These are phyloP conservation scores for Komagataea norvegica DNA, from an alignment of 1,139 yeast genomes.

Conservation along the genomic window DNA sequence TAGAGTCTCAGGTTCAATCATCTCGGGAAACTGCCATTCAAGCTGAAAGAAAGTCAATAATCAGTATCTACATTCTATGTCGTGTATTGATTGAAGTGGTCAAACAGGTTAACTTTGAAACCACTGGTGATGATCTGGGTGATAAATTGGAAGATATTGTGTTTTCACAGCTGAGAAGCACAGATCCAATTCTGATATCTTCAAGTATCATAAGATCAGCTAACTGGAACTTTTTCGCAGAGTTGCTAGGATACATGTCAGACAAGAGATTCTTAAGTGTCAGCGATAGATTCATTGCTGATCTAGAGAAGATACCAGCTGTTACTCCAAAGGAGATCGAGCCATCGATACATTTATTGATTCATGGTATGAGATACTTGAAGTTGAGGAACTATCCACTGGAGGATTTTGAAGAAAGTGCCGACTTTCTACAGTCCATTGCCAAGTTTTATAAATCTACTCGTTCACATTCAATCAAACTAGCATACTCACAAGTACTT, in stretches of 20 bases:
- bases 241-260: conserved; percentile 86
- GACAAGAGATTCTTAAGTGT: conserved; percentile 77
- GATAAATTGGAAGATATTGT: conserved; percentile 89
- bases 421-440: conserved; percentile 78
- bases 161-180: conserved; percentile 80
- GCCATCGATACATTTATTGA: conserved; percentile 66
- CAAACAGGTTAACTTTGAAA: conserved; percentile 71
- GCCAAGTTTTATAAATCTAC: conserved; percentile 76
- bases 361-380: conserved; percentile 87
- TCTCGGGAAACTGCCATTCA: conserved; percentile 70
- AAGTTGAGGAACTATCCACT: conserved; percentile 78
- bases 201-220: conserved; percentile 77
- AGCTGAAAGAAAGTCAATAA: conserved; percentile 82
- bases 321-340: conserved; percentile 56
- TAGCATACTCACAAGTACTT: conserved; percentile 83
- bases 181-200: conserved; percentile 69
- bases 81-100: conserved; percentile 91
- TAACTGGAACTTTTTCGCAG: conserved; percentile 92
- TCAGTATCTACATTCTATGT: conserved; percentile 86
- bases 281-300: conserved; percentile 90
- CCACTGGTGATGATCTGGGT: conserved; percentile 74
- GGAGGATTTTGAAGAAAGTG: conserved; percentile 87
- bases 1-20: conserved; percentile 45
- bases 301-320: conserved; percentile 73
- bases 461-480: conserved; percentile 56